Base-by-base conservation (phyloP, 1,139 yeast genomes). In the Arxiozyma heterogenica region DNA sequence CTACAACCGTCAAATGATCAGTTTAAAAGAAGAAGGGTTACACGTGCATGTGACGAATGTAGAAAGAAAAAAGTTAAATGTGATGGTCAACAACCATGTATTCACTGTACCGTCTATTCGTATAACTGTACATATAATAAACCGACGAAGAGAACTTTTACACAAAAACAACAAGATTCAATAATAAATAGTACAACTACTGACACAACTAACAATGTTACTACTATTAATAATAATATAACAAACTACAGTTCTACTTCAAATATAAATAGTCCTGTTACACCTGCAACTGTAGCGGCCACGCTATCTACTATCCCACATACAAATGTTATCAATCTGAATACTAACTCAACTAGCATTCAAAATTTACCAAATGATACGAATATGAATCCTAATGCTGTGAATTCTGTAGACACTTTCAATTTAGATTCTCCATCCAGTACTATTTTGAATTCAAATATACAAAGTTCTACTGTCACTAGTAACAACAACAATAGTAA, bases 41-140 rank as follows among this genome's bases (percentile, higher is more conserved):
- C 95, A 1, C 75, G 96, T 55, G 97, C 97, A 1, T 90, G 98
- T 69, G 97, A 90, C 69, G 88, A 86, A 59, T 90, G 95, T 69
- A 64, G 76, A 44, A 80, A 85, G 72, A 86, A 89, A 69, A 90
- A 90, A 68, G 95, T 91, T 60, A 89, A 88, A 67, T 90, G 98
- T 71, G 96, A 90, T 60, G 96, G 96, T 20, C 86, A 86, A 64
- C 89, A 86, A 65, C 96, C 96, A 0, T 90, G 96, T 71, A 86
- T 89, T 49, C 96, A 89, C 67, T 90, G 96, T 66, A 86, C 96
- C 0, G 96, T 89, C 1, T 90, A 89, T 69, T 83, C 89, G 11
- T 87, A 85, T 68, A 78, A 77, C 56, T 86, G 94, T 67, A 78
- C 90, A 0, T 86, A 84, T 64, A 84, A 83, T 63, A 86, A 84